Evolutionary conservation across 805 yeast species (phyloP).

Genomic region (Yarrowia sp.): DNA sequence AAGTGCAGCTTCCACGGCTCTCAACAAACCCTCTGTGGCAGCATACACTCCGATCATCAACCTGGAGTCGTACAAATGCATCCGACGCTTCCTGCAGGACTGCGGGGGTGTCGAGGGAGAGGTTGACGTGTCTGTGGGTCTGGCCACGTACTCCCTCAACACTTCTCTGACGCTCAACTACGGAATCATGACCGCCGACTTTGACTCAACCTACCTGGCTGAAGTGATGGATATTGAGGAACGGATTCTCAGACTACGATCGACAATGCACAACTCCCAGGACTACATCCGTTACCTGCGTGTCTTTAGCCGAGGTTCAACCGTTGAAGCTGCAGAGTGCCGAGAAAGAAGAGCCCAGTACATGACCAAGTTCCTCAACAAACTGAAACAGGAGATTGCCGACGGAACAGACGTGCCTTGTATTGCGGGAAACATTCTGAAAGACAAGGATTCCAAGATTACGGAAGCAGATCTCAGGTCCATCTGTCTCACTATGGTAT

Average conservation of each 20-base stretch:
- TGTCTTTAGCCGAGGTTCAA: constrained; percentile 48
- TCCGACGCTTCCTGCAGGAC: constrained; percentile 46
- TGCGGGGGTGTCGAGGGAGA: constrained; percentile 43
- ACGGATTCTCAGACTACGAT: constrained; percentile 49
- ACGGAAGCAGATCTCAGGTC: constrained; percentile 59
- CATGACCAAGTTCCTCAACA: constrained; percentile 47
- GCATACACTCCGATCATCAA: constrained; percentile 51
- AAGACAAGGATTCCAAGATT: constrained; percentile 45
- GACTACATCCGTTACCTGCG: constrained; percentile 53
- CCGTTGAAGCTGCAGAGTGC: constrained; percentile 45
- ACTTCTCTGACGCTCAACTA: constrained; percentile 53
- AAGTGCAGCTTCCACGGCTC: constrained; percentile 52
- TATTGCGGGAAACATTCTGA: constrained; percentile 52
- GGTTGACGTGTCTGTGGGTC: constrained; percentile 47
- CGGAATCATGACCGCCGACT: constrained; percentile 52
- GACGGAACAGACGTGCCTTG: constrained; percentile 48
- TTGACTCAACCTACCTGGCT: constrained; percentile 46
- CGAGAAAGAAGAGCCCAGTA: constrained; percentile 50
- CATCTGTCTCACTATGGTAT: constrained; percentile 74
- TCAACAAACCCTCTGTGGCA: constrained; percentile 52
- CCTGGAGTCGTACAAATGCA: constrained; percentile 50
- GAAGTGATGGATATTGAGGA: constrained; percentile 50
- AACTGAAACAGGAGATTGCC: constrained; percentile 45
- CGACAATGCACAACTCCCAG: constrained; percentile 52
- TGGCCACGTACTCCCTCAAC: constrained; percentile 52